Base-by-base conservation (phyloP, 2,329 filamentous ascomycete species). In the Lojkania enalia region DNA sequence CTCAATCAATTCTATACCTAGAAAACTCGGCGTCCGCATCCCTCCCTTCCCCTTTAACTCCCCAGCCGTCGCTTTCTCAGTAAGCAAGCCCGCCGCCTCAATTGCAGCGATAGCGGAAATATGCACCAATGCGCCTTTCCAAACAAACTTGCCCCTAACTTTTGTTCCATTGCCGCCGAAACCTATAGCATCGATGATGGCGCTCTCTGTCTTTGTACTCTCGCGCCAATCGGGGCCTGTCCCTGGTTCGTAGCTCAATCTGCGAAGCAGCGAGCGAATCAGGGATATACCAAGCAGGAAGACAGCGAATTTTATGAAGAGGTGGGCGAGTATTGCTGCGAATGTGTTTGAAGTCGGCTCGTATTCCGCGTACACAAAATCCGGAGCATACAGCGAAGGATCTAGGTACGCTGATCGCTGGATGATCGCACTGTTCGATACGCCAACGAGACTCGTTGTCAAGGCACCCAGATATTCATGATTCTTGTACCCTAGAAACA, bases 351-450 rank as follows among this genome's bases (percentile, higher is more conserved):
- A 23, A 5, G 41, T 35, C 3, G 41, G 41, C 3, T 6, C 14
- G 12, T 20, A 23, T 29, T 44, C 41, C 14, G 13, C 15, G 23
- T 44, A 44, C 12, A 19, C 23, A 35, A 44, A 44, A 15, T 37
- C n/a, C 14, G 13, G 7, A 15, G 13, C 15, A 16, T 37, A 44
- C 18, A 37, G 15, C 5, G 3, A 11, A 7, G 32, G 41, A 4
- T 38, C 4, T 5, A 38, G 41, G n/a, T 18, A 30, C 11, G 31
- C 25, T 12, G 33, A 37, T 9, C 41, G 41, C 5, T 31, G n/a
- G 16, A 44, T 25, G 11, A 44, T 38, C 11, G 41, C 41, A 9
- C 12, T 38, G 35, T 44, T 44, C 9, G 41, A 44, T 30, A 32
- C 15, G 3, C 41, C 33, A 6, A 21, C n/a, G 5, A 44, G 15